phyloP scores from a whole-genome alignment of 257 asterid species.

The Solanum etuberosum region DNA sequence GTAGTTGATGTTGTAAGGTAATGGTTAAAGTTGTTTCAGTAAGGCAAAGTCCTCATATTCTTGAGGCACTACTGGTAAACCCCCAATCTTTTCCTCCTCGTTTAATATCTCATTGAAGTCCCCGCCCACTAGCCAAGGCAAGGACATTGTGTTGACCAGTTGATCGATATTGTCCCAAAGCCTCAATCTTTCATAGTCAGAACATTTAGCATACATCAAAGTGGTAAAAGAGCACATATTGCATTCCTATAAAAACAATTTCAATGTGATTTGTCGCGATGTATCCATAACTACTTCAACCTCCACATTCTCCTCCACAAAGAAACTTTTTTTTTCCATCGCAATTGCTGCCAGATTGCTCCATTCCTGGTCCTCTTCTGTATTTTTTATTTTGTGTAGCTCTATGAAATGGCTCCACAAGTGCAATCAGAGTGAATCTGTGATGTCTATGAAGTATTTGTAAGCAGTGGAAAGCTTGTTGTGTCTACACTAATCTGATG shows the following conservation, averaged over 20 bases:
- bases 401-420: not conserved
- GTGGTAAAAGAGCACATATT: not conserved
- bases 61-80: not conserved
- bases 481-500: not conserved
- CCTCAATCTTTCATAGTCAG: not conserved
- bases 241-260: not conserved
- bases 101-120: not conserved
- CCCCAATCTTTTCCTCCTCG: not conserved
- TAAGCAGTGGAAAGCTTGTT: not conserved
- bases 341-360: not conserved
- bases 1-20: not conserved
- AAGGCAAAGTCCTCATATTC: not conserved
- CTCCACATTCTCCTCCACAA: not conserved
- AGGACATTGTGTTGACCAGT: not conserved
- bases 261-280: not conserved
- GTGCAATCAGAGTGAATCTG: not conserved
- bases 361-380: not conserved
- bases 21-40: not conserved
- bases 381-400: not conserved
- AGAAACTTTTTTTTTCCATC: not conserved
- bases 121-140: not conserved
- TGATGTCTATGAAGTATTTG: not conserved
- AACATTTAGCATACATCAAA: not conserved
- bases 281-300: not conserved
- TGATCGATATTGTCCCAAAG: not conserved